A percentile compares a stretch with the other conserved stretches of the same genome.
Evolutionary conservation across 495 filamentous ascomycete genomes (phyloP).

Genomic region (Lichina pygmaea): DNA sequence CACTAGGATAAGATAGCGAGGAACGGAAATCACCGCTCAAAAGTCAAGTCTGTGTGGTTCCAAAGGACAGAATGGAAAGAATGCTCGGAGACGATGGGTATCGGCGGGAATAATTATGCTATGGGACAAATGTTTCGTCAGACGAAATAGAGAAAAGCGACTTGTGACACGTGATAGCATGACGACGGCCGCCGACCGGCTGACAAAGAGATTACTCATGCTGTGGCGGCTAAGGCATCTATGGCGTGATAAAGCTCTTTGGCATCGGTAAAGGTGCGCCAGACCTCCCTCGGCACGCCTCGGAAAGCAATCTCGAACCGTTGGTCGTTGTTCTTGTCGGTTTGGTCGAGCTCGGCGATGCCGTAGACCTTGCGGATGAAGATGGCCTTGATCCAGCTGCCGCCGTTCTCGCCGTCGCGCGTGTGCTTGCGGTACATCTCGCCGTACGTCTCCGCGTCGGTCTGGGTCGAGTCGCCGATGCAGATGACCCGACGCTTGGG

Average conservation of each 20-base stretch:
- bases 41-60: no score
- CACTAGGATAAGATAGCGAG: no score
- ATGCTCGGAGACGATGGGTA: no score
- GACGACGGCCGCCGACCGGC: no score
- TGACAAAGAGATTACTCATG: no score
- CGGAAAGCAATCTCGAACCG: constrained; percentile 70
- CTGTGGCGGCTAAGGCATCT: constrained; percentile 5
- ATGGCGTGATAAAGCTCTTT: constrained; percentile 29
- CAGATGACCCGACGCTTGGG: constrained; percentile 55
- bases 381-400: constrained; percentile 52
- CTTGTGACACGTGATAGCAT: no score
- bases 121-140: no score
- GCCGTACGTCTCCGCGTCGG: constrained; percentile 74
- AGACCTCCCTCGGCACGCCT: constrained; percentile 37
- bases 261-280: constrained; percentile 59
- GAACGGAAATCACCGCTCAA: no score
- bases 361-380: constrained; percentile 63
- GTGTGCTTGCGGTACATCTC: constrained; percentile 22
- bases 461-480: constrained; percentile 78
- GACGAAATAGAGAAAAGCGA: no score
- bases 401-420: constrained; percentile 12
- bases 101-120: no score
- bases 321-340: constrained; percentile 38
- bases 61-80: no score
- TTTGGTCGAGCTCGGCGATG: constrained; percentile 38